Conservation (phyloP, 129 eudicot species). For the Sambucus nigra region DNA sequence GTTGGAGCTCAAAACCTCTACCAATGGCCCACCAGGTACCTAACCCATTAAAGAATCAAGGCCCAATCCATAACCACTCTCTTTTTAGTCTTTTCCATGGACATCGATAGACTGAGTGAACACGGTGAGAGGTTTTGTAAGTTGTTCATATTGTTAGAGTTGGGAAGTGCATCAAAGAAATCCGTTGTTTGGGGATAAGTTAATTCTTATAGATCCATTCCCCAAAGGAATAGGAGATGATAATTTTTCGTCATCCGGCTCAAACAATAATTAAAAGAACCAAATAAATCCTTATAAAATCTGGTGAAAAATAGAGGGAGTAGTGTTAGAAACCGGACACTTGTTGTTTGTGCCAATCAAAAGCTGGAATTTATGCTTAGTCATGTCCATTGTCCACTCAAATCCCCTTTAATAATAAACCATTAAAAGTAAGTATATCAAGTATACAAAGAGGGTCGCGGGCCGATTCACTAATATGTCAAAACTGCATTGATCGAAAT, state of each 20-base stretch:
- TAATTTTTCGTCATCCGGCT: constrained; percentile 17
- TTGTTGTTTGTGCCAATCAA: constrained; percentile 23
- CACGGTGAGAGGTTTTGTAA: constrained; percentile 18
- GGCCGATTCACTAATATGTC: too few species aligned
- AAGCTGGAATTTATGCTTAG: constrained; percentile 32
- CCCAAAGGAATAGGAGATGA: not conserved
- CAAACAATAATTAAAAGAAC: too few species aligned
- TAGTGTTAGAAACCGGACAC: constrained; percentile 13
- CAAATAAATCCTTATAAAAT: too few species aligned
- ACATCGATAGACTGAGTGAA: constrained; percentile 31
- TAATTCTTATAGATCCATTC: constrained; percentile 7
- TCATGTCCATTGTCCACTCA: too few species aligned
- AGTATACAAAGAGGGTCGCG: too few species aligned
- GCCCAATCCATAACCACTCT: constrained; percentile 17
- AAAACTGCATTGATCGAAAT: too few species aligned
- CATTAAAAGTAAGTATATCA: too few species aligned
- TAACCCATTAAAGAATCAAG: constrained; percentile 31
- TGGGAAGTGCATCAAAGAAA: constrained; percentile 42
- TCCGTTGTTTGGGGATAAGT: constrained; percentile 13
- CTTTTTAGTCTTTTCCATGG: constrained; percentile 13
- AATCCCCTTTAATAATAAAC: too few species aligned
- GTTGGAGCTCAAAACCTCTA: constrained; percentile 42
- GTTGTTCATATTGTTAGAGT: constrained; percentile 8
- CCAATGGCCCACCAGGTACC: constrained; percentile 56
- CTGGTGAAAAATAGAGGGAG: constrained; percentile 11